Conservation (phyloP, 192 early-diverging fungal genomes). For the Endogone sp. region DNA sequence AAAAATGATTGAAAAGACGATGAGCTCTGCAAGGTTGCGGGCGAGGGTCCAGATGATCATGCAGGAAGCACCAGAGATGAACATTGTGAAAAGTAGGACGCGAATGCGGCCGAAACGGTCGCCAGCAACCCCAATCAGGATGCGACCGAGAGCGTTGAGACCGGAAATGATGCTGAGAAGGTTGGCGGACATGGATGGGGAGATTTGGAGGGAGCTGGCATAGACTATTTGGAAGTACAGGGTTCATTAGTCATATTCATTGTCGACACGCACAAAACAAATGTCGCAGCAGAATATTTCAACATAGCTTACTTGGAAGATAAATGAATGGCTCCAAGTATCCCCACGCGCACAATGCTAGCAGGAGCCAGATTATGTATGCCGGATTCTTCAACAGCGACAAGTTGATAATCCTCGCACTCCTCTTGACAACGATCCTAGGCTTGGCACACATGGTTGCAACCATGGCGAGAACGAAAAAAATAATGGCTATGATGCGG, state of each 20-base stretch:
- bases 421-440: neutral
- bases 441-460: neutral
- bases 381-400: neutral
- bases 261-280: too few relatives aligned
- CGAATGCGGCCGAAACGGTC: neutral
- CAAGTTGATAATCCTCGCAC: slow-evolving; percentile 1
- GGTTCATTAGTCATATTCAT: too few relatives aligned
- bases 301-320: too few relatives aligned
- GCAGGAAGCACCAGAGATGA: neutral
- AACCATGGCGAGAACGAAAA: neutral
- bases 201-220: too few relatives aligned
- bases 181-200: too few relatives aligned
- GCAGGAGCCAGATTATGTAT: neutral
- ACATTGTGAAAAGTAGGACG: neutral
- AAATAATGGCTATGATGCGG: neutral
- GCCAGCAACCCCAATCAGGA: neutral
- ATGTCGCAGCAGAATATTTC: too few relatives aligned
- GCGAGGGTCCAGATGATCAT: neutral
- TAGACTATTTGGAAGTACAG: too few relatives aligned
- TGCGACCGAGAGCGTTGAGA: neutral
- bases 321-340: too few relatives aligned
- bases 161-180: neutral
- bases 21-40: slow-evolving; percentile 11
- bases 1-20: slow-evolving; percentile 25
- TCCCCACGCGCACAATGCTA: neutral